A percentile compares a stretch with the other conserved stretches of the same genome.
Conservation (phyloP, 305 asterid genomes). For the Fraxinus latifolia region DNA sequence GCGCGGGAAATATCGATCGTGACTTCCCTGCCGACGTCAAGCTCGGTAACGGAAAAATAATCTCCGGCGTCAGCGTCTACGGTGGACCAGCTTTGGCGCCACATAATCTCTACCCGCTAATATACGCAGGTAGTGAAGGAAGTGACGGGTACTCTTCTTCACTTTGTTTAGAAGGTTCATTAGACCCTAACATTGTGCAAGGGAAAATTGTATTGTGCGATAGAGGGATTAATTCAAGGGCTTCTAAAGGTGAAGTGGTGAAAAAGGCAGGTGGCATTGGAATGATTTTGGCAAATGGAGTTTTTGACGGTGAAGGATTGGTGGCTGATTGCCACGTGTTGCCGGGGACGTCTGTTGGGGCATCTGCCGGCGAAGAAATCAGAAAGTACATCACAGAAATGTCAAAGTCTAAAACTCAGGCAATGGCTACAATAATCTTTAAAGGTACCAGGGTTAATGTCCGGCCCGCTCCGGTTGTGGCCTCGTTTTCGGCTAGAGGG, state of each 20-base stretch:
- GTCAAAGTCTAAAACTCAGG: constrained; percentile 29
- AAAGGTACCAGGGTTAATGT: constrained; percentile 67
- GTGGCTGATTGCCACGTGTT: constrained; percentile 86
- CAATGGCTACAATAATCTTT: constrained; percentile 63
- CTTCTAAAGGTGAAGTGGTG: constrained; percentile 81
- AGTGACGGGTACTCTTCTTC: constrained; percentile 81
- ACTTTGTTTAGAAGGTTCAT: constrained; percentile 70
- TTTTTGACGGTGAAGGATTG: constrained; percentile 82
- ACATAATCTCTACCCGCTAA: constrained; percentile 53
- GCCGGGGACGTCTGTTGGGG: constrained; percentile 84
- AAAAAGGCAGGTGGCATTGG: constrained; percentile 84
- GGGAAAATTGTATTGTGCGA: constrained; percentile 79
- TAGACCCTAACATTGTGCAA: constrained; percentile 50
- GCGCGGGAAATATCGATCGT: constrained; percentile 78
- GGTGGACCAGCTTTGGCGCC: constrained; percentile 68
- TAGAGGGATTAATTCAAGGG: constrained; percentile 77
- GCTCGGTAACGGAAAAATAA: constrained; percentile 62
- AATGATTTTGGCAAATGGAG: constrained; percentile 84
- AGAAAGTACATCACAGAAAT: constrained; percentile 51
- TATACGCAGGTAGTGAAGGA: constrained; percentile 81
- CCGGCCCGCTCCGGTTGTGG: constrained; percentile 79
- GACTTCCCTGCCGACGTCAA: constrained; percentile 81
- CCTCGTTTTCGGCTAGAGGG: constrained; percentile 79
- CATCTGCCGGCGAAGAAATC: constrained; percentile 57
- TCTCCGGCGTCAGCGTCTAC: constrained; percentile 64